Percentiles rank a stretch among this genome's conserved stretches.
These are phyloP conservation scores for Marsdenia floribunda DNA, from an alignment of 257 asterid species.

Conservation along the genomic window DNA sequence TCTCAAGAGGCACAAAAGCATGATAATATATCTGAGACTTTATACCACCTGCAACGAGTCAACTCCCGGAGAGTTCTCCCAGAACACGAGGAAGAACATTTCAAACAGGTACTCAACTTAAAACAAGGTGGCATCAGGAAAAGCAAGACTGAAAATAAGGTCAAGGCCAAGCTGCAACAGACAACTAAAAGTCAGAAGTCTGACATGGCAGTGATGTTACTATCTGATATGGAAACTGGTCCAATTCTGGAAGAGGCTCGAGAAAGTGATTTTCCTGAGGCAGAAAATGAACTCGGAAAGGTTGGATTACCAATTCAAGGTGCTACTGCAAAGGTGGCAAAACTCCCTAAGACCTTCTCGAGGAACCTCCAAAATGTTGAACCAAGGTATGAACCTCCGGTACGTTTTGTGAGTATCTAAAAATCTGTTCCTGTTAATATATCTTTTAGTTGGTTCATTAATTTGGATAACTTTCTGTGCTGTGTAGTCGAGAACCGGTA, in stretches of 20 bases:
- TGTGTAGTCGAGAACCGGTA: conserved; percentile 35
- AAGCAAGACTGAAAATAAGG: conserved; percentile 52
- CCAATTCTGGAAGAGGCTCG: conserved; percentile 40
- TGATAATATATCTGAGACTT: conserved; percentile 42
- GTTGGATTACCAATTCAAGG: conserved; percentile 28
- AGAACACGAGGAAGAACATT: conserved; percentile 65
- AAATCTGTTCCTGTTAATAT: neutral
- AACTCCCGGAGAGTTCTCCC: conserved; percentile 39
- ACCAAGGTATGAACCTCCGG: conserved; percentile 48
- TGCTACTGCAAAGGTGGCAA: conserved; percentile 39
- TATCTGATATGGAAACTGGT: conserved; percentile 28
- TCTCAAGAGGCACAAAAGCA: conserved; percentile 40
- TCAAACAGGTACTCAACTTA: conserved; percentile 55
- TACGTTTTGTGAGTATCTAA: neutral
- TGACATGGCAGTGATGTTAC: conserved; percentile 33
- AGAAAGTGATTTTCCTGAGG: conserved; percentile 41
- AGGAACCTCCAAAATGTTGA: conserved; percentile 75
- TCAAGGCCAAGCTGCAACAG: conserved; percentile 44
- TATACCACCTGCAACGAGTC: conserved; percentile 49
- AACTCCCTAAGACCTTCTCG: conserved; percentile 42
- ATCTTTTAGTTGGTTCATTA: conserved; percentile 2
- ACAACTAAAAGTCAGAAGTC: conserved; percentile 46
- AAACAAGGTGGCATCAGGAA: conserved; percentile 68
- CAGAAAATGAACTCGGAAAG: conserved; percentile 43
- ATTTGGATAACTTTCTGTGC: conserved; percentile 11